These are phyloP conservation scores for Ascosphaera apis DNA, from an alignment of 2,329 filamentous ascomycete species.

Conservation along the genomic window DNA sequence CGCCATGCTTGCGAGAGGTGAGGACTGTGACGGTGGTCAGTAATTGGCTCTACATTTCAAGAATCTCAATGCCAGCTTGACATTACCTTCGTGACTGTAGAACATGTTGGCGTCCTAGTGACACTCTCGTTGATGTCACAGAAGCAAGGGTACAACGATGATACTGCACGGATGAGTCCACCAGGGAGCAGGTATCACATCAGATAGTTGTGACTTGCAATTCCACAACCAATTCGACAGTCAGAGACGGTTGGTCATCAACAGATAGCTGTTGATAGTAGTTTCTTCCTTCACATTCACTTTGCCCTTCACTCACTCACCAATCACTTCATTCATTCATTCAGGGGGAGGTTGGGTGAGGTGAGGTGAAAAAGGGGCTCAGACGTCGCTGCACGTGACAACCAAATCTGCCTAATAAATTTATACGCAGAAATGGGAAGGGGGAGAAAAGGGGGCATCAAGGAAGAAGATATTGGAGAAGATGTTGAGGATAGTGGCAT, in stretches of 20 bases:
- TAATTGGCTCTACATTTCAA: no score
- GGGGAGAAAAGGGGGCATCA: not conserved
- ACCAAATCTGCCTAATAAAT: not conserved
- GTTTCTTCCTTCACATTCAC: no score
- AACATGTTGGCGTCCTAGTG: constrained; percentile 40
- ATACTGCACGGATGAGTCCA: no score
- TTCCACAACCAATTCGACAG: no score
- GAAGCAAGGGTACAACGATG: no score
- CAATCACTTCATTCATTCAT: constrained; percentile 1
- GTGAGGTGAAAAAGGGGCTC: not conserved
- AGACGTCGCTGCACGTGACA: not conserved
- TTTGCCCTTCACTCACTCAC: not conserved
- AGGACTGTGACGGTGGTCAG: constrained; percentile 31
- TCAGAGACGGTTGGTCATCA: no score
- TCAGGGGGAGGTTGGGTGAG: not conserved
- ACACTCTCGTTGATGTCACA: no score
- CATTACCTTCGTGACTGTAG: constrained; percentile 84
- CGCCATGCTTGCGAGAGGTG: constrained; percentile 66
- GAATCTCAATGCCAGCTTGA: no score
- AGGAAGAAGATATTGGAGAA: not conserved
- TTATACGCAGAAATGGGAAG: not conserved
- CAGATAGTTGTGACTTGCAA: no score
- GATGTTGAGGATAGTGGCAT: no score
- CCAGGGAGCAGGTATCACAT: no score
- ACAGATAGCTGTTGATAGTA: no score